A percentile compares a stretch with the other conserved stretches of the same genome.
phyloP scores from a whole-genome alignment of 1,284 basidiomycete genomes.

The Trichosporon sp. region DNA sequence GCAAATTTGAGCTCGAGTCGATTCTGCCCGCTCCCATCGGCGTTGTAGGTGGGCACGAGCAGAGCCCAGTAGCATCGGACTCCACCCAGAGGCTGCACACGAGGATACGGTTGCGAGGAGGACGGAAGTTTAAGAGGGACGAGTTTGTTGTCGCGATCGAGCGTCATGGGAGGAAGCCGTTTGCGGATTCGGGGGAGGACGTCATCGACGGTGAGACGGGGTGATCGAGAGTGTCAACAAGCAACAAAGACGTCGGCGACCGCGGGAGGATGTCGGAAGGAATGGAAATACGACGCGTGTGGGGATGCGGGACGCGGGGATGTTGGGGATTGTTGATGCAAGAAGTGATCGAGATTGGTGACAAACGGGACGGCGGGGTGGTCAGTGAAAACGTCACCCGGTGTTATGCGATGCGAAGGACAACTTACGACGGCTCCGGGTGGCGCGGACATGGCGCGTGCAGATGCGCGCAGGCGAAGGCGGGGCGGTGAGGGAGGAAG shows the following conservation, averaged over 20 bases:
- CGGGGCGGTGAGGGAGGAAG: not conserved
- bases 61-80: slow-evolving; percentile 55
- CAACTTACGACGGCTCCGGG: slow-evolving; percentile 17
- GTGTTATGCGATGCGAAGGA: not conserved
- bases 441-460: slow-evolving; percentile 18
- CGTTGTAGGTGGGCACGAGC: slow-evolving; percentile 39
- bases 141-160: slow-evolving; percentile 14
- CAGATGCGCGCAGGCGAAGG: not conserved
- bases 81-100: slow-evolving; percentile 41
- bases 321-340: slow-evolving; percentile 5
- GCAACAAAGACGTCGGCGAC: not conserved
- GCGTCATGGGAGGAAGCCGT: slow-evolving; percentile 61
- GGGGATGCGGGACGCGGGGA: not conserved
- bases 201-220: not conserved
- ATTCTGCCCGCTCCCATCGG: slow-evolving; percentile 22
- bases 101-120: not conserved
- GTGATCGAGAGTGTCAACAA: not conserved
- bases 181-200: not conserved
- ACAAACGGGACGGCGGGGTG: slow-evolving; percentile 8
- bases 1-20: slow-evolving; percentile 71
- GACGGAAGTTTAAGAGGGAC: not conserved
- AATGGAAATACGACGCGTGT: slow-evolving; percentile 11
- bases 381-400: slow-evolving; percentile 19
- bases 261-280: not conserved
- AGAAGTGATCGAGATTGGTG: slow-evolving; percentile 16